Conservation (phyloP, 1,284 basidiomycete species). For the Irpex sp. region DNA sequence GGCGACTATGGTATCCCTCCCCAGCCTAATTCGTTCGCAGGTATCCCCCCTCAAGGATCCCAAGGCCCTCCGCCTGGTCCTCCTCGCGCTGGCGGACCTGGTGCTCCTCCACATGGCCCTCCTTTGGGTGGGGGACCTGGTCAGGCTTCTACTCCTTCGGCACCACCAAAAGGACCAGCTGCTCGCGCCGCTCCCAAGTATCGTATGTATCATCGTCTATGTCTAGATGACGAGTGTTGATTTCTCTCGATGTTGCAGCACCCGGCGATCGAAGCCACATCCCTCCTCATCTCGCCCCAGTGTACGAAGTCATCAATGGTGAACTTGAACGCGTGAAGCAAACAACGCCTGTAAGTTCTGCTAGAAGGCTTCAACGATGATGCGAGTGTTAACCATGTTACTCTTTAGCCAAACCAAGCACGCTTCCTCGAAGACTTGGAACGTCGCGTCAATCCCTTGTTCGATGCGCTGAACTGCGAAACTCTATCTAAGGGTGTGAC, state of each 20-base stretch:
- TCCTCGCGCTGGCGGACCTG: constrained; percentile 25
- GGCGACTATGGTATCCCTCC: constrained; percentile 19
- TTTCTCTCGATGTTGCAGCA: constrained; percentile 43
- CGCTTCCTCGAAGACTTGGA: constrained; percentile 88
- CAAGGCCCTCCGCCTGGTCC: constrained; percentile 25
- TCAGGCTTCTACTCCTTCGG: constrained; percentile 19
- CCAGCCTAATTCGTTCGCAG: constrained; percentile 18
- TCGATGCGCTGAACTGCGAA: constrained; percentile 91
- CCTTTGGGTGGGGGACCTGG: constrained; percentile 32
- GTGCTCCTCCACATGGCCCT: constrained; percentile 37
- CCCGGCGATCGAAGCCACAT: constrained; percentile 91
- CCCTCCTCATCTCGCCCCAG: constrained; percentile 64
- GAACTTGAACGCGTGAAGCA: constrained; percentile 68
- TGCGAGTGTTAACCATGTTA: constrained; percentile 14
- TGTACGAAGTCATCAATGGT: constrained; percentile 63
- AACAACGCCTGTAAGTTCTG: constrained; percentile 58
- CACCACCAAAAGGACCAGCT: constrained; percentile 30
- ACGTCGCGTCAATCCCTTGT: constrained; percentile 81
- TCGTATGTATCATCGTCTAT: constrained; percentile 51
- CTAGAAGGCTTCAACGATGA: constrained; percentile 6
- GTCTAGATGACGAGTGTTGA: background rate
- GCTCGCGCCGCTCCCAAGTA: constrained; percentile 74
- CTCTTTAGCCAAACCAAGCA: constrained; percentile 70
- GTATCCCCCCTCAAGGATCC: constrained; percentile 23
- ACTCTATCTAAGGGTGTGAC: constrained; percentile 72